Evolutionary conservation across 768 basidiomycete species (phyloP).

Genomic region (Rubroboletus satanas): DNA sequence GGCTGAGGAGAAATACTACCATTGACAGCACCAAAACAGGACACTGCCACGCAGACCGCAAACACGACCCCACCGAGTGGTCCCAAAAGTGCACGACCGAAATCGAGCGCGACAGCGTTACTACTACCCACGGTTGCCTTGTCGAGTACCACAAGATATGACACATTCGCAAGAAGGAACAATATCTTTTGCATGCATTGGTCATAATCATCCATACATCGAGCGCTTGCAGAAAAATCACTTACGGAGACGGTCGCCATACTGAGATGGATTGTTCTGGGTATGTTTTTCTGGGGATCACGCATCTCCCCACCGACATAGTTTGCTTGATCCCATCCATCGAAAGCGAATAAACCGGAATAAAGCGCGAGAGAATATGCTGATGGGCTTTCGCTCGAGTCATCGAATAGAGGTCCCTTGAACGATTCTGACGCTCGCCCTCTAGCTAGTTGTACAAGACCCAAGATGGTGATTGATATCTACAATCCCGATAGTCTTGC

Average conservation of each 20-base stretch:
- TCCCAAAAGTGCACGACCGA: slow-evolving; percentile 83
- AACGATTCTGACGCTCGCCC: slow-evolving; percentile 71
- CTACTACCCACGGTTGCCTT: slow-evolving; percentile 69
- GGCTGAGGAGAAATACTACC: slow-evolving; percentile 40
- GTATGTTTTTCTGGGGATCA: slow-evolving; percentile 81
- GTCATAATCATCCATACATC: background rate
- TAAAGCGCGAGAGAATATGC: slow-evolving; percentile 92
- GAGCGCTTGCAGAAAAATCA: background rate
- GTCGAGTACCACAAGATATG: slow-evolving; percentile 93
- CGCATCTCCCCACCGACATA: slow-evolving; percentile 89
- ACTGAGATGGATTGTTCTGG: slow-evolving; percentile 84
- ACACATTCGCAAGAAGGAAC: slow-evolving; percentile 78
- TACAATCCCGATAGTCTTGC: slow-evolving; percentile 23
- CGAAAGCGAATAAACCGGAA: slow-evolving; percentile 93
- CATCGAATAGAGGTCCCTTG: slow-evolving; percentile 61
- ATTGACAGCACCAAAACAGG: slow-evolving; percentile 93
- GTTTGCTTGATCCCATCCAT: slow-evolving; percentile 94
- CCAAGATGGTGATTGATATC: slow-evolving; percentile 73
- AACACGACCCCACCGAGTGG: slow-evolving; percentile 83
- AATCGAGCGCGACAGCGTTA: slow-evolving; percentile 89
- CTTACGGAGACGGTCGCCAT: slow-evolving; percentile 78
- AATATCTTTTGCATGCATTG: slow-evolving; percentile 44
- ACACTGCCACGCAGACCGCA: slow-evolving; percentile 87
- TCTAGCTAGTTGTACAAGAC: slow-evolving; percentile 69
- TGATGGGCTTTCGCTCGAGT: slow-evolving; percentile 74